Evolutionary conservation across 202 grass and related monocot species (phyloP), one percentile per base, ranked within the genome.

Genomic region (Hordeum pubiflorum): DNA sequence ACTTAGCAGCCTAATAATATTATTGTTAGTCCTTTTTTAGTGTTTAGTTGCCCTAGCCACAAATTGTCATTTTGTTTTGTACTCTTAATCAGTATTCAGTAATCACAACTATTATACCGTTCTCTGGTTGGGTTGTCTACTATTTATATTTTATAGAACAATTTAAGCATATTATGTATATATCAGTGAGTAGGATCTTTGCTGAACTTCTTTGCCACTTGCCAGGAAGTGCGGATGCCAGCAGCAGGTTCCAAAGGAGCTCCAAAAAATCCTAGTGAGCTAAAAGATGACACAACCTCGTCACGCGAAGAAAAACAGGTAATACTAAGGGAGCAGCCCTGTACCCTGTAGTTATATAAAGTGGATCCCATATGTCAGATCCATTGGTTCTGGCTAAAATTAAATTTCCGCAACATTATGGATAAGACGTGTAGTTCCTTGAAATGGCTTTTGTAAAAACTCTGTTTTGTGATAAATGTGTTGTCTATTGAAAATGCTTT

Each of bases 291-390:
- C 63, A 93, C 95, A 75, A 93, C 82, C 67, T 81, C 88, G 2
- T 92, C 95, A 76, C 87, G 95, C 6, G 90, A 89, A 10, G 95
- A 98, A 85, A 98, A 98, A 23, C 86, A 93, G 91, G 95, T 94
- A 88, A 72, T 52, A 46, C 36, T 78, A 58, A 58, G 22, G 65
- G 7, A 72, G 40, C 23, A 72, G 9, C 33, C 74, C 4, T 61
- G 13, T 61, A 58, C 21, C 73, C 22, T 61, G 9, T 76, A 58
- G 3, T 26, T 40, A 43, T 60, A 22, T 14, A 3, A 26, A 77
- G 14, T 77, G 36, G 55, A 9, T 11, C 58, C 74, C 56, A n/a
- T 23, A 27, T 76, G 21, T 40, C 75, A 44, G 38, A 20, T 44
- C 24, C 5, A 7, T 77, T 77, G 57, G 58, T 77, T 76, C 73